Base-by-base conservation (phyloP, 2,329 filamentous ascomycete genomes). In the Pseudogymnoascus sp. region DNA sequence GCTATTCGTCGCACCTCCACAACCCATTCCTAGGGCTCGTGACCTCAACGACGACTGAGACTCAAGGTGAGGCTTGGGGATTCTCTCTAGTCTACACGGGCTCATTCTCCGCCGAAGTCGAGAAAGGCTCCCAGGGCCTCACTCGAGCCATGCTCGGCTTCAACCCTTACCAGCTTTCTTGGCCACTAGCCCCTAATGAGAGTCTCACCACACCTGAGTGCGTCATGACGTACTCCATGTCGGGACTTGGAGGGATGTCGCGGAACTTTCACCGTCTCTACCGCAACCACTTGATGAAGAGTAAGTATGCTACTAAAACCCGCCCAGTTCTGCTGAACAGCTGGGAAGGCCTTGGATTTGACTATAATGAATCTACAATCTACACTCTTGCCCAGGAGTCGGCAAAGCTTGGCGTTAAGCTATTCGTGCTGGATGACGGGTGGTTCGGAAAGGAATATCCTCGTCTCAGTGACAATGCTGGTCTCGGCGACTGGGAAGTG, bases 361-460 rank as follows among this genome's bases (percentile, higher is more conserved):
- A 86, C 66, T 83, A 81, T 71, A 84, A 88, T 67, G 75, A 83
- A 59, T 80, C 76, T 12, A 81, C 78, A 0, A 79, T 88, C 34
- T 80, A 84, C 31, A 75, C 76, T 0, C 76, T 88, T 0, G 85
- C 85, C 0, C 69, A 81, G 42, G 79, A 84, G 66, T 79, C 85
- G 0, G 84, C 85, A 0, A 77, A 79, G 1, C 76, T 88, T 0
- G 86, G 86, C 0, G 79, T 83, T n/a, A 81, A 82, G 66, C 78
- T 89, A 0, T 85, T 89, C 50, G 86, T 88, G 0, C 79, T 85
- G 56, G 86, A 89, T 46, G 86, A 89, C 64, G 86, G 86, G 3
- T 89, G 85, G 86, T 89, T 89, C 59, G 86, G 86, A 12, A 75
- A 78, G n/a, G 76, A 87, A 37, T 82, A 86, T 64, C 84, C 42